Evolutionary conservation across 371 early-diverging fungal species (phyloP).

Genomic region (Mortierella sp.): DNA sequence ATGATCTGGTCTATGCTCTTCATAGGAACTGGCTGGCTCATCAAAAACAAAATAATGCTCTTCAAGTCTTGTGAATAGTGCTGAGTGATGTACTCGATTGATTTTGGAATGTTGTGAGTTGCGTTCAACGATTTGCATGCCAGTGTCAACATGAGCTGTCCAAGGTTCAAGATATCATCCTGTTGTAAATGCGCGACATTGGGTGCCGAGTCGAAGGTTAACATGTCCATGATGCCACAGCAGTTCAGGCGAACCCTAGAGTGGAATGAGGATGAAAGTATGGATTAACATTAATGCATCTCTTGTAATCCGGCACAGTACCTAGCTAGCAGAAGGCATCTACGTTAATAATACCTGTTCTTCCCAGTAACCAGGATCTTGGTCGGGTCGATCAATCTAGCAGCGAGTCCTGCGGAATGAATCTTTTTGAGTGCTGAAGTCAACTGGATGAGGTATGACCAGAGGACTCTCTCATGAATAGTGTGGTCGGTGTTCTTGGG

Average conservation of each 20-base stretch:
- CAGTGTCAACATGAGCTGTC: slow-evolving; percentile 84
- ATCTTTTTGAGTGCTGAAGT: slow-evolving; percentile 85
- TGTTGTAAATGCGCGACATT: slow-evolving; percentile 76
- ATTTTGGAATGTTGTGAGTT: slow-evolving; percentile 74
- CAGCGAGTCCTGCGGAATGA: slow-evolving; percentile 84
- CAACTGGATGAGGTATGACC: slow-evolving; percentile 91
- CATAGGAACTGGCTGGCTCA: slow-evolving; percentile 78
- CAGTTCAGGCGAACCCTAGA: slow-evolving; percentile 83
- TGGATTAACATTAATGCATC: background rate
- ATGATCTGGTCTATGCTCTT: slow-evolving; percentile 89
- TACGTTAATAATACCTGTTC: slow-evolving; percentile 66
- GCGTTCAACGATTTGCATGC: slow-evolving; percentile 83
- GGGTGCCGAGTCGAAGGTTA: slow-evolving; percentile 76
- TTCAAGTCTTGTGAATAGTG: slow-evolving; percentile 84
- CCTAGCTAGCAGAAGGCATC: background rate
- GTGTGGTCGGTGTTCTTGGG: slow-evolving; percentile 56
- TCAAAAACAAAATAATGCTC: slow-evolving; percentile 81
- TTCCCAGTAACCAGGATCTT: slow-evolving; percentile 87
- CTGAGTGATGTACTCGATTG: slow-evolving; percentile 78
- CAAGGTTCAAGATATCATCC: slow-evolving; percentile 89
- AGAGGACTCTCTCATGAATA: slow-evolving; percentile 80
- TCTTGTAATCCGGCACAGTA: background rate
- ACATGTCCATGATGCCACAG: slow-evolving; percentile 86
- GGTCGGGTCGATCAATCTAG: slow-evolving; percentile 78
- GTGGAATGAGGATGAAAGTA: background rate